Percentiles rank a stretch among this genome's conserved stretches.
phyloP scores from a whole-genome alignment of 768 basidiomycete species.

The Leccinum truebloodii region DNA sequence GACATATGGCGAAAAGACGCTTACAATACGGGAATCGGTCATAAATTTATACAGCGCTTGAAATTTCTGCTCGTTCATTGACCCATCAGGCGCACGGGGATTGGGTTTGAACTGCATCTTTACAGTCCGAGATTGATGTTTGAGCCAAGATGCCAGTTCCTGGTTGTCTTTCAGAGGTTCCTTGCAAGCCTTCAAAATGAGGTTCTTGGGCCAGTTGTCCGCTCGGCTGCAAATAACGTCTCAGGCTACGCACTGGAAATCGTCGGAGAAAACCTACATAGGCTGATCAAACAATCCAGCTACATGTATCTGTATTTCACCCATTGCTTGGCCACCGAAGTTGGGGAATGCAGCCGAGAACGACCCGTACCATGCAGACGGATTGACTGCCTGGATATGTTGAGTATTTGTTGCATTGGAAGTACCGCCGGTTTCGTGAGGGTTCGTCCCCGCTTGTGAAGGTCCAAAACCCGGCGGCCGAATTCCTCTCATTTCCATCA shows the following conservation, averaged over 20 bases:
- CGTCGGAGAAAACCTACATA: slow-evolving; percentile 35
- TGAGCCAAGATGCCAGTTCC: slow-evolving; percentile 52
- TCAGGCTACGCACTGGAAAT: slow-evolving; percentile 3
- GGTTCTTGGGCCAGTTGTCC: slow-evolving; percentile 52
- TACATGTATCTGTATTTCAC: slow-evolving; percentile 42
- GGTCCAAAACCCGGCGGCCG: slow-evolving; percentile 23
- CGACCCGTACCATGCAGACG: slow-evolving; percentile 46
- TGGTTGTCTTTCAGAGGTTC: slow-evolving; percentile 40
- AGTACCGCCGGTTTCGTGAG: slow-evolving; percentile 13
- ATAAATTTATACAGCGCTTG: slow-evolving; percentile 44
- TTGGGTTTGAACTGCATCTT: slow-evolving; percentile 43
- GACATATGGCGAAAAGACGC: slow-evolving; percentile 20
- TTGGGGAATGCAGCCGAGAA: slow-evolving; percentile 43
- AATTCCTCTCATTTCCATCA: slow-evolving; percentile 46
- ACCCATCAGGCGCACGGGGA: slow-evolving; percentile 35
- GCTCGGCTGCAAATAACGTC: slow-evolving; percentile 40
- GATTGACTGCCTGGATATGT: slow-evolving; percentile 2
- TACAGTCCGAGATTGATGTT: slow-evolving; percentile 33
- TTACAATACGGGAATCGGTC: slow-evolving; percentile 44
- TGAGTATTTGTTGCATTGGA: slow-evolving; percentile 5
- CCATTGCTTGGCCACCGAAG: slow-evolving; percentile 38
- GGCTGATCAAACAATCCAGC: slow-evolving; percentile 24
- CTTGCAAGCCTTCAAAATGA: slow-evolving; percentile 43
- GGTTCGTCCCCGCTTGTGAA: slow-evolving; percentile 19
- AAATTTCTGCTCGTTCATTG: slow-evolving; percentile 46